phyloP scores from a whole-genome alignment of 768 basidiomycete genomes.

The Tulasnella sp. region DNA sequence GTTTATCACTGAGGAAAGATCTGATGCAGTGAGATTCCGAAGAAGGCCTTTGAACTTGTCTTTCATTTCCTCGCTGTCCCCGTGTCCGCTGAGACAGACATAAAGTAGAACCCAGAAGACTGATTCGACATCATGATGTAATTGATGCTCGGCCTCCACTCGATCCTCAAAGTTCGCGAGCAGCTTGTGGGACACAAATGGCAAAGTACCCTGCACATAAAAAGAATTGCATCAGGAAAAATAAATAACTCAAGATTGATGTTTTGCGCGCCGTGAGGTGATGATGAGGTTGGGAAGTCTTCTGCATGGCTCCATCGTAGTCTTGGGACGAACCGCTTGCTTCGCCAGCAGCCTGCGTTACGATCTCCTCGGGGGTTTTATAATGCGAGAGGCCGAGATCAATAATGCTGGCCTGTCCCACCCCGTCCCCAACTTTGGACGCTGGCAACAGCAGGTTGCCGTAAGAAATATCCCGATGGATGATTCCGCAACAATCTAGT shows the following conservation, averaged over 20 bases:
- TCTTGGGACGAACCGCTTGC: no score
- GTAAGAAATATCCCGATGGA: not conserved
- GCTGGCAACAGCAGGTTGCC: not conserved
- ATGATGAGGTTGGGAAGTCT: not conserved
- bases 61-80: no score
- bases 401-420: not conserved
- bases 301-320: no score
- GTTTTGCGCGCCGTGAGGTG: not conserved
- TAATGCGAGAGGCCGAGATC: not conserved
- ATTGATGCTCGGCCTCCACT: not conserved
- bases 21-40: no score
- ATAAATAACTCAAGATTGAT: not conserved
- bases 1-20: not conserved
- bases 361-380: not conserved
- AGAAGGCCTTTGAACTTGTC: no score
- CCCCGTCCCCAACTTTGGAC: not conserved
- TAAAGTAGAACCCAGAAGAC: not conserved
- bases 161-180: not conserved
- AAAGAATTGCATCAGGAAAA: not conserved
- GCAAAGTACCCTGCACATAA: not conserved
- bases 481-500: not conserved
- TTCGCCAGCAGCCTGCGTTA: not conserved
- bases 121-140: not conserved
- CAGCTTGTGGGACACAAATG: not conserved
- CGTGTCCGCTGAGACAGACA: not conserved